Conservation (phyloP, 2,329 filamentous ascomycete genomes). For the Exophiala phaeomuriformis region DNA sequence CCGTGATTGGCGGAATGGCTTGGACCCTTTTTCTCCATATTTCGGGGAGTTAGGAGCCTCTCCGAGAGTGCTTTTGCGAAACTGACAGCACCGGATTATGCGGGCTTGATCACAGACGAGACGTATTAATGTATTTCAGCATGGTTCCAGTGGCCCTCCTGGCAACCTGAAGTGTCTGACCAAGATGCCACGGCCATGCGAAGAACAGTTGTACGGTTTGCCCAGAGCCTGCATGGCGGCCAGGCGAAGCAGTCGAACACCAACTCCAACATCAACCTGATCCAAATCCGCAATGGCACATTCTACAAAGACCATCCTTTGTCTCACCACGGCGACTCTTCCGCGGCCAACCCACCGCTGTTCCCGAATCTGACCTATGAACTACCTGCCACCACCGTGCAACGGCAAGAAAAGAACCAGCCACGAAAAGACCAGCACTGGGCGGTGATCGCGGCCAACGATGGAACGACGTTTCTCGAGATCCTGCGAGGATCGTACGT, state of each 20-base stretch:
- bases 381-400: conserved; percentile 48
- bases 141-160: too few relatives aligned
- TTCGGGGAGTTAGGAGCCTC: neutral
- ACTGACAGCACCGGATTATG: too few relatives aligned
- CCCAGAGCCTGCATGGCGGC: conserved; percentile 4
- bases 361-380: conserved; percentile 66
- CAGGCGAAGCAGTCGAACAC: neutral
- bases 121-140: too few relatives aligned
- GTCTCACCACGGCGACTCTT: conserved; percentile 31
- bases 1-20: neutral
- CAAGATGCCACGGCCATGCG: conserved; percentile 15
- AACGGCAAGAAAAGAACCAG: conserved; percentile 32
- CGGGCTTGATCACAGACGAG: too few relatives aligned
- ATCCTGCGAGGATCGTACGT: conserved; percentile 68
- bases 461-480: conserved; percentile 76
- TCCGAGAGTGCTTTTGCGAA: neutral
- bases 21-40: neutral
- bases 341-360: conserved; percentile 59
- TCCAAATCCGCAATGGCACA: conserved; percentile 68
- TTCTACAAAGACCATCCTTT: conserved; percentile 73
- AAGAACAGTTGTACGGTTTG: conserved; percentile 15
- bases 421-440: conserved; percentile 52
- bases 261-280: conserved; percentile 41
- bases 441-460: conserved; percentile 73
- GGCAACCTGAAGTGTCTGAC: neutral